A percentile compares a stretch with the other conserved stretches of the same genome.
Evolutionary conservation across 2,329 filamentous ascomycete genomes (phyloP).

Genomic region (Pyrenochaeta sp.): DNA sequence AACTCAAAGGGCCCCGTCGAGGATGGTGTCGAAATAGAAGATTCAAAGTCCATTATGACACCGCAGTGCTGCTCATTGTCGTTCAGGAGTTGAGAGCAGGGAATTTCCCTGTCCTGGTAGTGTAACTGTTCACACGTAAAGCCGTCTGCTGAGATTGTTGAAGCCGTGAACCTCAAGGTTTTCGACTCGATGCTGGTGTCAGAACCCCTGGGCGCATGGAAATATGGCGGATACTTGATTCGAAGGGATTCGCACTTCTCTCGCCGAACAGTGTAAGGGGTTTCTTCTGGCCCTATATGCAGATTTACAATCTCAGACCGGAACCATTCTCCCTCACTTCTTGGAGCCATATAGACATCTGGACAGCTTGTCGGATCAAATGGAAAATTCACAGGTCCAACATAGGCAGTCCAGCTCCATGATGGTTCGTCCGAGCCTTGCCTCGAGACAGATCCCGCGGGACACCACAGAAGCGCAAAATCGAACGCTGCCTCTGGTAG

Average conservation of each 20-base stretch:
- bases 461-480: constrained; percentile 45
- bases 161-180: constrained; percentile 37
- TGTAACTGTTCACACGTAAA: constrained; percentile 38
- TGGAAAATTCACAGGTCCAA: constrained; percentile 40
- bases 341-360: constrained; percentile 31
- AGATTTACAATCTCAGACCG: constrained; percentile 39
- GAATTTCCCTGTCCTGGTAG: constrained; percentile 26
- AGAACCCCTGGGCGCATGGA: constrained; percentile 31
- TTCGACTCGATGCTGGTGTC: constrained; percentile 25
- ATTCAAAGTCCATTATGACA: constrained; percentile 42
- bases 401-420: constrained; percentile 45
- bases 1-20: constrained; percentile 37
- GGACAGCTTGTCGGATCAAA: constrained; percentile 45
- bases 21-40: constrained; percentile 24
- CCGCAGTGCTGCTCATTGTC: constrained; percentile 33
- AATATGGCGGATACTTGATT: constrained; percentile 37
- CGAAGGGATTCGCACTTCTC: constrained; percentile 31
- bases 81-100: constrained; percentile 37
- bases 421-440: constrained; percentile 31
- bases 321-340: constrained; percentile 34
- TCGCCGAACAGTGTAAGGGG: constrained; percentile 39
- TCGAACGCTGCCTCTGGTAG: constrained; percentile 46
- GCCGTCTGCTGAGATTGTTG: constrained; percentile 33
- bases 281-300: constrained; percentile 29
- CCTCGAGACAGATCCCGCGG: constrained; percentile 25